A percentile compares a stretch with the other conserved stretches of the same genome.
Conservation (phyloP, 805 yeast genomes). For the Saccharomyces mikatae region DNA sequence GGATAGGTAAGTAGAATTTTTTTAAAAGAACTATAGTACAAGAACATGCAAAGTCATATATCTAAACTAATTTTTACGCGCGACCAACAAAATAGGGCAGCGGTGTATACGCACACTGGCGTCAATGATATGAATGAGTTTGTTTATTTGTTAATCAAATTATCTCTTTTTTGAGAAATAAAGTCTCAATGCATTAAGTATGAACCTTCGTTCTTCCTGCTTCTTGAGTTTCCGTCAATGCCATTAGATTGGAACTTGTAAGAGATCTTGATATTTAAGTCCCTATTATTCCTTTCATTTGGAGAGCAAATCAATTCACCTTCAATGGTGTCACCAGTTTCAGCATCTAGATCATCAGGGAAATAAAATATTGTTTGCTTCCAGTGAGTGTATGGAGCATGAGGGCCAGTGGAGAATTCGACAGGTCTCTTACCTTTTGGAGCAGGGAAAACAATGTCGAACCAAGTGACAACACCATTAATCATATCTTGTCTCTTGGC, state of each 20-base stretch:
- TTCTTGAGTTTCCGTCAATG: constrained; percentile 44
- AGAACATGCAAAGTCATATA: not conserved
- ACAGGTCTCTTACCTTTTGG: constrained; percentile 47
- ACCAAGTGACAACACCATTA: constrained; percentile 91
- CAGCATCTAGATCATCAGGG: constrained; percentile 67
- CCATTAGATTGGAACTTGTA: constrained; percentile 40
- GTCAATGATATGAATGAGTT: constrained; percentile 1
- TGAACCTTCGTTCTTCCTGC: constrained; percentile 50
- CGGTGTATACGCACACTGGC: not conserved
- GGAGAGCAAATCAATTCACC: constrained; percentile 75
- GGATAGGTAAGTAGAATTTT: not conserved
- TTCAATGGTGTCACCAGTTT: constrained; percentile 64
- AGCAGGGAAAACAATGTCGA: constrained; percentile 80
- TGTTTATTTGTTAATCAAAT: not conserved
- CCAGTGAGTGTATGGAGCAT: constrained; percentile 94
- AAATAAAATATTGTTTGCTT: constrained; percentile 94
- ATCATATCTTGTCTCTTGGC: constrained; percentile 74
- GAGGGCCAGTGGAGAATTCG: constrained; percentile 88
- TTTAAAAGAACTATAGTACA: not conserved
- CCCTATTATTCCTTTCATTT: constrained; percentile 73
- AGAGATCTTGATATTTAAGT: constrained; percentile 69
- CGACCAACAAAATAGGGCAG: not conserved
- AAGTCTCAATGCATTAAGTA: constrained; percentile 57
- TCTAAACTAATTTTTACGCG: not conserved
- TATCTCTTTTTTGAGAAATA: not conserved